A percentile compares a stretch with the other conserved stretches of the same genome.
These are phyloP conservation scores for Cyberlindnera euphorbiiphila DNA, from an alignment of 805 yeast genomes.

Conservation along the genomic window DNA sequence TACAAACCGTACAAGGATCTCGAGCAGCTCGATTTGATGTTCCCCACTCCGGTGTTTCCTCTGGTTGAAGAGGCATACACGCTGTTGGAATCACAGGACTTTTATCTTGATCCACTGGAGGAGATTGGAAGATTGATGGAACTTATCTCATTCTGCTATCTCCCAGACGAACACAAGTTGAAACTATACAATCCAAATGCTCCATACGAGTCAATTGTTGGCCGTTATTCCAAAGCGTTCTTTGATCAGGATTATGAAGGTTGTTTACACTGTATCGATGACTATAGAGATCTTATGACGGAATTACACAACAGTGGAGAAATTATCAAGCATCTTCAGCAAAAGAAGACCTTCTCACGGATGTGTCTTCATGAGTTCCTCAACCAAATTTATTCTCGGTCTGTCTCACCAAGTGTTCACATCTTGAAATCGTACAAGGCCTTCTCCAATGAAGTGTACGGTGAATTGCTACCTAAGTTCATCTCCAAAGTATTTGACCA, in stretches of 20 bases:
- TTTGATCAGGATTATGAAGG: constrained; percentile 28
- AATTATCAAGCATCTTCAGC: constrained; percentile 30
- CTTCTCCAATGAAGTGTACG: constrained; percentile 86
- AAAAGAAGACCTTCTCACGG: constrained; percentile 33
- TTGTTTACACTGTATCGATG: constrained; percentile 34
- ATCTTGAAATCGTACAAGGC: constrained; percentile 72
- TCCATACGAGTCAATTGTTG: constrained; percentile 37
- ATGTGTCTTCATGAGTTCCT: constrained; percentile 62
- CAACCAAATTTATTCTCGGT: constrained; percentile 68
- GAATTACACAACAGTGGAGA: constrained; percentile 33
- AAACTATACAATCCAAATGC: constrained; percentile 33
- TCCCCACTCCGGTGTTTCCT: constrained; percentile 35
- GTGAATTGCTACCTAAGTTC: constrained; percentile 81
- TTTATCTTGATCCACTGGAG: constrained; percentile 57
- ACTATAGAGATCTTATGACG: constrained; percentile 41
- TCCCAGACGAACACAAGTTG: constrained; percentile 35
- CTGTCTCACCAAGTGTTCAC: constrained; percentile 70
- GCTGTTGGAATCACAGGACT: constrained; percentile 47
- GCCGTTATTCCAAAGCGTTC: constrained; percentile 34
- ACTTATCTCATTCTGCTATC: constrained; percentile 34
- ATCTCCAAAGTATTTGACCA: constrained; percentile 60
- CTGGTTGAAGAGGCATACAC: constrained; percentile 46
- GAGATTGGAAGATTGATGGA: constrained; percentile 56
- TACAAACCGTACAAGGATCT: constrained; percentile 30
- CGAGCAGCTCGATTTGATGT: constrained; percentile 23